Base-by-base conservation (phyloP, 2,329 filamentous ascomycete species). In the Microdochium trichocladiopsis region DNA sequence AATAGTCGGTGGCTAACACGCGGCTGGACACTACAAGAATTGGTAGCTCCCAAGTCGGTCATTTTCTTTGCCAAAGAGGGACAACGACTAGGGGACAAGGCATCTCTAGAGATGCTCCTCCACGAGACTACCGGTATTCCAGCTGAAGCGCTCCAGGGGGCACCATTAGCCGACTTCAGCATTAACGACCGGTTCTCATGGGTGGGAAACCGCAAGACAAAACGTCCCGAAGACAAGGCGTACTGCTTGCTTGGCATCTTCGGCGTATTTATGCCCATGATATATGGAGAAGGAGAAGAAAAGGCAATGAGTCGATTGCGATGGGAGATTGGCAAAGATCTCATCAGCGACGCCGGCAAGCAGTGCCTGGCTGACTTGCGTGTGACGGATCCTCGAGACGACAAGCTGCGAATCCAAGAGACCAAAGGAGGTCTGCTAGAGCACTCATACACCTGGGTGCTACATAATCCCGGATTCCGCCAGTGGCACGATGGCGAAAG, bases 391-490 rank as follows among this genome's bases (percentile, higher is more conserved):
- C 57, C 56, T 28, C 49, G 56, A 37, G 18, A 56, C 48, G 58
- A 63, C 31, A 58, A 59, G 50, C 23, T 37, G 37, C 53, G 52
- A 3, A 62, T 65, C 16, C 51, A 61, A 43, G 31, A 55, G 10
- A 56, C 51, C 1, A 65, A 63, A 14, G 62, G 58, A 1, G 59
- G 55, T 28, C 52, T 63, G 12, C 53, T 69, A 1, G 14, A 51
- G 25, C 63, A 62, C 23, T 63, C 61, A 1, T 71, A 66, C 51
- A 25, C 43, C 14, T 72, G 67, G 69, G 60, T 71, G 36, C 56
- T 69, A 1, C 53, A 61, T 9, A 53, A 68, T 24, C 14, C 48
- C 6, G 56, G 57, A 16, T 70, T 67, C 37, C 37, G 36, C 5
- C 43, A 53, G 36, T 72, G 65, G 59, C 60, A 50, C 1, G 36